These are phyloP conservation scores for Trypanosoma conorhini DNA, from an alignment of 208 protist species.

Conservation along the genomic window DNA sequence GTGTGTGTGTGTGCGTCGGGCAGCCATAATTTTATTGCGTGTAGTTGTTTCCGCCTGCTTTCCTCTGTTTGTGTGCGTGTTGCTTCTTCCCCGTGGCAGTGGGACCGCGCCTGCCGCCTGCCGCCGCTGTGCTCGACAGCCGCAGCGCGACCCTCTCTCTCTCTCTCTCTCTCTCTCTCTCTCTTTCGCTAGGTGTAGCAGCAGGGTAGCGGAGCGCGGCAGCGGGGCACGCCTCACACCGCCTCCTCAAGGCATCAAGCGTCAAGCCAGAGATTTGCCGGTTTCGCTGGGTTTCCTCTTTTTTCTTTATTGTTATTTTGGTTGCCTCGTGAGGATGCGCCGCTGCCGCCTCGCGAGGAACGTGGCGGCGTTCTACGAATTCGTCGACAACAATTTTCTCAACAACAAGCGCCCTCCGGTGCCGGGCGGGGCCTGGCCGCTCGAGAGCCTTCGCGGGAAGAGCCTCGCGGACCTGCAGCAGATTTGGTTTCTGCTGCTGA, in stretches of 20 bases:
- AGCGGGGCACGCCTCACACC: background rate
- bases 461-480: constrained; percentile 92
- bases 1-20: no score
- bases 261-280: background rate
- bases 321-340: constrained; percentile 15
- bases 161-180: no score
- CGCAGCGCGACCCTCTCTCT: no score
- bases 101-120: no score
- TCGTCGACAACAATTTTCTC: constrained; percentile 88
- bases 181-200: no score
- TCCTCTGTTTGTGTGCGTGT: no score
- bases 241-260: background rate
- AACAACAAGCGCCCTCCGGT: constrained; percentile 87
- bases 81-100: no score
- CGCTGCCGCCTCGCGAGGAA: constrained; percentile 24
- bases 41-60: no score
- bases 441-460: constrained; percentile 84
- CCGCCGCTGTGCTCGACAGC: no score
- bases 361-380: constrained; percentile 82
- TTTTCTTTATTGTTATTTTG: constrained; percentile 2
- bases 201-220: background rate
- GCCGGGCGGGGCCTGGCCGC: constrained; percentile 86
- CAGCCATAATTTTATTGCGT: no score
- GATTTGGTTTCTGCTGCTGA: constrained; percentile 90
- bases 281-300: constrained; percentile 1